Evolutionary conservation across 2,329 filamentous ascomycete species (phyloP).

Genomic region (Phaeosphaeriaceae sp.): DNA sequence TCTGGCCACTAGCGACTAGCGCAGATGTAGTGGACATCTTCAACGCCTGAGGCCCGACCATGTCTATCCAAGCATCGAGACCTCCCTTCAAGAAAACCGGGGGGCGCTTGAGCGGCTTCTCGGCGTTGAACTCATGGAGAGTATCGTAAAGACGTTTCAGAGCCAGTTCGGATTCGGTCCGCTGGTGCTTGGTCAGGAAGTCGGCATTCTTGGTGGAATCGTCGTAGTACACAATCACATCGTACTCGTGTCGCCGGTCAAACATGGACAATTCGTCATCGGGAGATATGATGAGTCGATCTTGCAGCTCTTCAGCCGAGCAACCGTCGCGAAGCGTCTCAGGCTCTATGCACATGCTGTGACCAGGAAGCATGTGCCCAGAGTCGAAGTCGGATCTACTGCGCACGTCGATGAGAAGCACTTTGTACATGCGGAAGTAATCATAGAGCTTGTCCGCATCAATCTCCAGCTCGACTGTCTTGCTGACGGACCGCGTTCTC

Average conservation of each 20-base stretch:
- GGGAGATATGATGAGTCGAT: conserved; percentile 75
- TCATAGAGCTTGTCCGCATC: conserved; percentile 74
- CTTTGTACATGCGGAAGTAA: conserved; percentile 71
- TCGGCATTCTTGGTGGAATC: conserved; percentile 66
- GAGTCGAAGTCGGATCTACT: conserved; percentile 81
- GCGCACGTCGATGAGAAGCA: conserved; percentile 88
- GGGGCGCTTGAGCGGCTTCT: conserved; percentile 73
- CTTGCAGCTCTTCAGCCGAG: conserved; percentile 70
- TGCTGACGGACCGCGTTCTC: conserved; percentile 55
- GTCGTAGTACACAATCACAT: conserved; percentile 92
- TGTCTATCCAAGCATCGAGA: conserved; percentile 82
- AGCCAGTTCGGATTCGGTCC: conserved; percentile 54
- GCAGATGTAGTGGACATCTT: conserved; percentile 64
- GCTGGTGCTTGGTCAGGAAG: conserved; percentile 62
- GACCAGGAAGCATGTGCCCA: conserved; percentile 85
- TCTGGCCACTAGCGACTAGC: conserved; percentile 55
- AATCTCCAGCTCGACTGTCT: conserved; percentile 67
- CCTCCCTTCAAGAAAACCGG: conserved; percentile 85
- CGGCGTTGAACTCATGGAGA: conserved; percentile 82
- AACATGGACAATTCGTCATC: conserved; percentile 80
- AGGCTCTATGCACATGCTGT: conserved; percentile 90
- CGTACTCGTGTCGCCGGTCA: conserved; percentile 75
- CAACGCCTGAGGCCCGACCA: conserved; percentile 76
- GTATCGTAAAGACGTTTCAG: conserved; percentile 79
- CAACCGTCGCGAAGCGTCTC: conserved; percentile 74